Conservation (phyloP, 805 yeast species). For the Schwanniomyces sp. region DNA sequence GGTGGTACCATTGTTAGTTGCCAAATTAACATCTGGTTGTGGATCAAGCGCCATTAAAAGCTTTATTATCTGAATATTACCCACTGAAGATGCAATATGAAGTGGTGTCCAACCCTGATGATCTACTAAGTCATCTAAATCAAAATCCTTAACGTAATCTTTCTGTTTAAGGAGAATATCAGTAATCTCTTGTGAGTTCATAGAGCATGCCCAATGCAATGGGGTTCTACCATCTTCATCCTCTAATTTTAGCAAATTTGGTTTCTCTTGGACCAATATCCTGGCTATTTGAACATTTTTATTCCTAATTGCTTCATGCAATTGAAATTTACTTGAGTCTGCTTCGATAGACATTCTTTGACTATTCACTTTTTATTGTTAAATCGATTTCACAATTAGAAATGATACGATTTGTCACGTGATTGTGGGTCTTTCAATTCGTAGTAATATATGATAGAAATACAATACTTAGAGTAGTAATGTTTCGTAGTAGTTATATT, state of each 20-base stretch:
- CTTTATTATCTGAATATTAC: conserved; percentile 54
- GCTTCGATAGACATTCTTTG: background rate
- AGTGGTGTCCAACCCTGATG: conserved; percentile 86
- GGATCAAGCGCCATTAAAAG: conserved; percentile 49
- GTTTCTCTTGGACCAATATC: conserved; percentile 48
- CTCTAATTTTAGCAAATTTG: conserved; percentile 43
- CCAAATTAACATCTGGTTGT: conserved; percentile 57
- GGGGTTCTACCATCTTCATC: conserved; percentile 82
- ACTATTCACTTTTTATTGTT: background rate
- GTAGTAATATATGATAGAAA: too few relatives aligned
- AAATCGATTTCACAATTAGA: too few relatives aligned
- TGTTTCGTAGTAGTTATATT: too few relatives aligned
- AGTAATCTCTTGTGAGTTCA: conserved; percentile 54
- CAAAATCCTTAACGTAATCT: conserved; percentile 33
- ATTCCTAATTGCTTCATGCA: conserved; percentile 59
- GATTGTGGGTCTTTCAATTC: background rate
- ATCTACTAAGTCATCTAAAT: conserved; percentile 68
- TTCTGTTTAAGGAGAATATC: conserved; percentile 13
- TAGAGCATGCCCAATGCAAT: conserved; percentile 85
- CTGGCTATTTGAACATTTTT: conserved; percentile 54
- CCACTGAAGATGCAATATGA: conserved; percentile 80
- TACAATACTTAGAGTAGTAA: too few relatives aligned
- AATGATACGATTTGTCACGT: background rate
- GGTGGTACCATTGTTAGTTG: conserved; percentile 71
- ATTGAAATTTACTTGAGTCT: background rate